A percentile compares a stretch with the other conserved stretches of the same genome.
Conservation (phyloP, 1,284 basidiomycete genomes). For the Xerocomus amazonicus region DNA sequence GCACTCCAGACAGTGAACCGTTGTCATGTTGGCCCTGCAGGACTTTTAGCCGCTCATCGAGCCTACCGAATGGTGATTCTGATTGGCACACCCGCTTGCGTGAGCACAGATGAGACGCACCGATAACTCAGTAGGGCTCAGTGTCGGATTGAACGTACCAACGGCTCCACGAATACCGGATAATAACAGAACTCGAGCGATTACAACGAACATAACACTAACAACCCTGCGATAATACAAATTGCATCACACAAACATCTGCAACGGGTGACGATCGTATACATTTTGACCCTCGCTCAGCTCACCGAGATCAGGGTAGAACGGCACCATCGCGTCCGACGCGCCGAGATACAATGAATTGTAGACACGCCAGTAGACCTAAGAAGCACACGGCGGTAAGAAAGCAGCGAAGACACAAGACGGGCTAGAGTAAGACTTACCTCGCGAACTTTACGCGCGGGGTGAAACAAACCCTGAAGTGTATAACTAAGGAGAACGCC, state of each 20-base stretch:
- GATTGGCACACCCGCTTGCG: no score
- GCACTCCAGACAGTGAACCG: no score
- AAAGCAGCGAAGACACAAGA: neutral
- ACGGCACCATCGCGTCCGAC: slow-evolving; percentile 87
- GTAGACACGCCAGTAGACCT: slow-evolving; percentile 89
- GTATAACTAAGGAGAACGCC: slow-evolving; percentile 90
- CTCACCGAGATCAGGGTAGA: slow-evolving; percentile 89
- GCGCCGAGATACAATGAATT: slow-evolving; percentile 89
- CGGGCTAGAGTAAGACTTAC: slow-evolving; percentile 40
- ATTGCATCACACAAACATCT: slow-evolving; percentile 64
- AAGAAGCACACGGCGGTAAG: neutral
- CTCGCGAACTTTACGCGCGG: slow-evolving; percentile 94
- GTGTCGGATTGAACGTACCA: no score
- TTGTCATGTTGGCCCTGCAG: no score
- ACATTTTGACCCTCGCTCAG: slow-evolving; percentile 86
- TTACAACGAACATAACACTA: slow-evolving; percentile 11
- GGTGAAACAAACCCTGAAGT: slow-evolving; percentile 92
- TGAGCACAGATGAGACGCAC: no score
- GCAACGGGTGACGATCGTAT: slow-evolving; percentile 81
- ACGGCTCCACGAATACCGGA: no score
- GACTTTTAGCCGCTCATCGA: no score
- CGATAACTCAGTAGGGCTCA: no score
- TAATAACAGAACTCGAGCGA: neutral
- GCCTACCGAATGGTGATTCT: no score
- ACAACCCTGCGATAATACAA: slow-evolving; percentile 3